Evolutionary conservation across 192 early-diverging fungal genomes (phyloP).

Genomic region (Backusella westeae): DNA sequence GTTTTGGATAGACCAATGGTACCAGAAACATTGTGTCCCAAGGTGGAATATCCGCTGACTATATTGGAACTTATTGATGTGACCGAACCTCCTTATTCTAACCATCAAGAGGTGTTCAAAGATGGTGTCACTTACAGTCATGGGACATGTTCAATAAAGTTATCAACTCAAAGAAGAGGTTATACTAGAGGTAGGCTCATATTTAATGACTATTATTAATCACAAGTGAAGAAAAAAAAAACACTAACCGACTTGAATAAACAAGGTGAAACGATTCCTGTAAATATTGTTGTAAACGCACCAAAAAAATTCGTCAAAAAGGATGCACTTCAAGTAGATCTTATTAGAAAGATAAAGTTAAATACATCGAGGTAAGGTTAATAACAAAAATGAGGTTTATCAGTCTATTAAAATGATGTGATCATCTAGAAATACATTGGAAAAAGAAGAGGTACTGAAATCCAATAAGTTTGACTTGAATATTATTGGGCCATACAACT

Average conservation of each 20-base stretch:
- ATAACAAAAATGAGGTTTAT: background rate
- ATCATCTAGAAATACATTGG: conserved; percentile 15
- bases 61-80: conserved; percentile 36
- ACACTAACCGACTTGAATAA: background rate
- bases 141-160: background rate
- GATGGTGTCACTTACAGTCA: conserved; percentile 3
- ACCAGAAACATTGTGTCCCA: conserved; percentile 26
- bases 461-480: conserved; percentile 20
- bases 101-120: conserved; percentile 6
- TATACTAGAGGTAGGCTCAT: conserved; percentile 22
- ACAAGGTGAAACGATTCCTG: conserved; percentile 19
- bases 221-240: background rate
- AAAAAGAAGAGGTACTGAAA: conserved; percentile 11
- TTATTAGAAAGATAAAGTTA: conserved; percentile 16
- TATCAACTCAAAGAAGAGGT: conserved; percentile 21
- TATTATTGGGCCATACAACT: conserved; percentile 28
- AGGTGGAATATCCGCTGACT: conserved; percentile 25
- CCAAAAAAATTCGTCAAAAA: conserved; percentile 7
- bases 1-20: conserved; percentile 33
- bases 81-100: background rate
- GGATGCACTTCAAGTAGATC: conserved; percentile 13
- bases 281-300: conserved; percentile 11
- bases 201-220: background rate
- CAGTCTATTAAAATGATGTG: background rate
- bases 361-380: conserved; percentile 3